phyloP scores from a whole-genome alignment of 805 yeast genomes.

The Blastobotrys muscicola region DNA sequence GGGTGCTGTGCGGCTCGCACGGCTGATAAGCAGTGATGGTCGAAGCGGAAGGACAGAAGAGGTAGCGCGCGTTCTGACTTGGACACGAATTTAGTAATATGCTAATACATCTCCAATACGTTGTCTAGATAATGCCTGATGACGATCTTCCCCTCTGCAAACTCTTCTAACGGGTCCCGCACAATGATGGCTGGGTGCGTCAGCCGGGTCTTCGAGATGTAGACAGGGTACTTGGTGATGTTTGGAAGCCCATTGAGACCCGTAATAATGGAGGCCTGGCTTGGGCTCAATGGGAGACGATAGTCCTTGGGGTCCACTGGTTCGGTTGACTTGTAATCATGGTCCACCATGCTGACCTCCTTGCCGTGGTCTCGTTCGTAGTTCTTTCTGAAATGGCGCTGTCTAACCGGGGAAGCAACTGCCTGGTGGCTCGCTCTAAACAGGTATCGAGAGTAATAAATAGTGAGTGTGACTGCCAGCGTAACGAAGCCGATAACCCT shows the following conservation, averaged over 20 bases:
- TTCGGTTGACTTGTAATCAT: slow-evolving; percentile 1
- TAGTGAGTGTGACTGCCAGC: too few relatives aligned
- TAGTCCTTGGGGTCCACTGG: slow-evolving; percentile 2
- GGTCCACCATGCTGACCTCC: slow-evolving; percentile 1
- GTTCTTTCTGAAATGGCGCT: neutral
- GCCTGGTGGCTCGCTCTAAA: too few relatives aligned
- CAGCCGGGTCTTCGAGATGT: slow-evolving; percentile 53
- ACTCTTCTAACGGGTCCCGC: slow-evolving; percentile 43
- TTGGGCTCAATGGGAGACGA: slow-evolving; percentile 1
- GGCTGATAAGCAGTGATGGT: too few relatives aligned
- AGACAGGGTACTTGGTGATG: slow-evolving; percentile 67
- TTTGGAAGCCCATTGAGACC: slow-evolving; percentile 43
- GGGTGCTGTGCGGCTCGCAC: neutral
- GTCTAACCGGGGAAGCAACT: too few relatives aligned
- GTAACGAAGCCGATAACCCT: too few relatives aligned
- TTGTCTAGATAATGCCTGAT: slow-evolving; percentile 53
- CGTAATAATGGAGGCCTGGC: slow-evolving; percentile 44
- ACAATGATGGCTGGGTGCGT: slow-evolving; percentile 81
- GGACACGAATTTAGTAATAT: too few relatives aligned
- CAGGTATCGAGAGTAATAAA: too few relatives aligned
- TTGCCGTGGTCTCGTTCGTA: slow-evolving; percentile 2
- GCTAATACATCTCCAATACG: slow-evolving; percentile 24
- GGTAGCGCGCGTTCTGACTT: too few relatives aligned
- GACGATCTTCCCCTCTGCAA: slow-evolving; percentile 62
- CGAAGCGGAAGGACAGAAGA: too few relatives aligned